phyloP scores from a whole-genome alignment of 139 green algal genomes.

The Picochlorum sp. region DNA sequence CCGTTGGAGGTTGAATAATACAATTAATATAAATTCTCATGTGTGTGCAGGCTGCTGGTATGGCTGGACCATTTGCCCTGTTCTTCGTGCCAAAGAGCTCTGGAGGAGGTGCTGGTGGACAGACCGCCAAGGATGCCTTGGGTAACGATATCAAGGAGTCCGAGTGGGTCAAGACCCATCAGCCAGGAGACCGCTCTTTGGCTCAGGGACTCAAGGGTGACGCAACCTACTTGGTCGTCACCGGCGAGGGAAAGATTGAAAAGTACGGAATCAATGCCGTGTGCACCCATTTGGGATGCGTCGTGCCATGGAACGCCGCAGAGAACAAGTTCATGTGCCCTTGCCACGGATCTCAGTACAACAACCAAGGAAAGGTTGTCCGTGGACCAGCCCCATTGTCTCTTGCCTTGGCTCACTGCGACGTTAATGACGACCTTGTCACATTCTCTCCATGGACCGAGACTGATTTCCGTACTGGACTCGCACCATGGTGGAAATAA shows the following conservation, averaged over 20 bases:
- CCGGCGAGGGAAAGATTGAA: slow-evolving; percentile 64
- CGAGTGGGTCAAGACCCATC: slow-evolving; percentile 83
- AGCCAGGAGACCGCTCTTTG: slow-evolving; percentile 69
- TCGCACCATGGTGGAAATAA: slow-evolving; percentile 82
- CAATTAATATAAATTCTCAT: not conserved
- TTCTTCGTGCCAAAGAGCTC: slow-evolving; percentile 5
- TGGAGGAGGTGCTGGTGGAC: slow-evolving; percentile 54
- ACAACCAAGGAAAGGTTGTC: slow-evolving; percentile 89
- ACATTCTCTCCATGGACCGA: slow-evolving; percentile 91
- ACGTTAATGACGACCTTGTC: slow-evolving; percentile 73
- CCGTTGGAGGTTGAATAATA: no score
- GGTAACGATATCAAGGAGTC: slow-evolving; percentile 83
- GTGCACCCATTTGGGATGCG: slow-evolving; percentile 99
- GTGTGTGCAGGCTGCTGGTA: not conserved
- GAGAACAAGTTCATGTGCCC: slow-evolving; percentile 99
- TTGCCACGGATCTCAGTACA: slow-evolving; percentile 99
- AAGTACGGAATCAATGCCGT: slow-evolving; percentile 97
- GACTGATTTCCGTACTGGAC: slow-evolving; percentile 92
- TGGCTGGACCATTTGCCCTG: slow-evolving; percentile 4
- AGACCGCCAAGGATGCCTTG: slow-evolving; percentile 89
- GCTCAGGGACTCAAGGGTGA: slow-evolving; percentile 97
- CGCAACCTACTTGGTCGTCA: slow-evolving; percentile 97
- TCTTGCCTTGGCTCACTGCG: slow-evolving; percentile 85
- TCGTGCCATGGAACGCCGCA: slow-evolving; percentile 93
- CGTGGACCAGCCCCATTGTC: slow-evolving; percentile 85